A percentile compares a stretch with the other conserved stretches of the same genome.
Evolutionary conservation across 768 basidiomycete genomes (phyloP).

Genomic region (Lactarius hengduanensis): DNA sequence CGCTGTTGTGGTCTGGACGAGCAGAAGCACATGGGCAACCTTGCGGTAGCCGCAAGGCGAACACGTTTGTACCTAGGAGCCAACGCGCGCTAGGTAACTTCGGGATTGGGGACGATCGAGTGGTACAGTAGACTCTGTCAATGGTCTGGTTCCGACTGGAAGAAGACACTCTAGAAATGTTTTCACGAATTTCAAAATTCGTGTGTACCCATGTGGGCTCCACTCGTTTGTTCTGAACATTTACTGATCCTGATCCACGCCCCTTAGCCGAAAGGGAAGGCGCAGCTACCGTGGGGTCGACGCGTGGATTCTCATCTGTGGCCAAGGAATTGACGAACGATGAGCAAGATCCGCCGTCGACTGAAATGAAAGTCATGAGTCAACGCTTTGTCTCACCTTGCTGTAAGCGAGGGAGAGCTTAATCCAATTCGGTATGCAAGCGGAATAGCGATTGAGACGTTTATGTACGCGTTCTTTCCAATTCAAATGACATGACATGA

Average conservation of each 20-base stretch:
- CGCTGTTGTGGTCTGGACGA: background rate
- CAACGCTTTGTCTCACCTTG: background rate
- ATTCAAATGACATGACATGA: slow-evolving; percentile 4
- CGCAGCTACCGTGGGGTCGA: background rate
- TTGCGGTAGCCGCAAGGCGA: slow-evolving; percentile 10
- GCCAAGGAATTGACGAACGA: background rate
- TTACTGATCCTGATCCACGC: background rate
- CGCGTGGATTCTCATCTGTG: background rate
- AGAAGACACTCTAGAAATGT: background rate
- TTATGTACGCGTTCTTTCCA: background rate
- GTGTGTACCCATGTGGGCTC: background rate
- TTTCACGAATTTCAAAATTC: background rate
- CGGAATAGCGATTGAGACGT: background rate
- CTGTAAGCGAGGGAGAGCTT: slow-evolving; percentile 1
- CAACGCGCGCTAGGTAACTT: slow-evolving; percentile 10
- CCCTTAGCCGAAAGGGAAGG: background rate
- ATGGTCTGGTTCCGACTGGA: background rate
- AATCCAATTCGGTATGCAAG: slow-evolving; percentile 8
- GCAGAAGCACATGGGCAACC: slow-evolving; percentile 1
- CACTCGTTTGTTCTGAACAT: background rate
- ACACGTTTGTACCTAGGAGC: slow-evolving; percentile 21
- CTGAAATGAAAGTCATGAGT: background rate
- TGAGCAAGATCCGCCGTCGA: background rate
- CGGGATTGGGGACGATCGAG: background rate
- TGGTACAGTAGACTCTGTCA: background rate